Evolutionary conservation across 1,284 basidiomycete genomes (phyloP).

Genomic region (Blastosporella zonata): DNA sequence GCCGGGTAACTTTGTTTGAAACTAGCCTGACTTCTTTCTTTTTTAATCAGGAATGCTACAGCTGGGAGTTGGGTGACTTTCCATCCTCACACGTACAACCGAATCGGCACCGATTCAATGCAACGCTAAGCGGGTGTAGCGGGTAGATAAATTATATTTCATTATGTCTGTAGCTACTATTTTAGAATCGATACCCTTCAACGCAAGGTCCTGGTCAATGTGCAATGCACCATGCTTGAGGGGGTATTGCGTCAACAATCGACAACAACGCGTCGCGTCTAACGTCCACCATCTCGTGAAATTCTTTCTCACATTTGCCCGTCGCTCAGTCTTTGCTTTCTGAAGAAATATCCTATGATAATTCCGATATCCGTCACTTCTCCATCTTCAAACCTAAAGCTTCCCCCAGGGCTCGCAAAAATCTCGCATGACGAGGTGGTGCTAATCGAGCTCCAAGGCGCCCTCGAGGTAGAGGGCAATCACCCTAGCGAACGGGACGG

Average conservation of each 20-base stretch:
- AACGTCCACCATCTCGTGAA: background rate
- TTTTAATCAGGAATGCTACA: slow-evolving; percentile 47
- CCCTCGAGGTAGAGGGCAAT: slow-evolving; percentile 59
- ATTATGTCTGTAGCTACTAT: background rate
- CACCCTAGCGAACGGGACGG: slow-evolving; percentile 47
- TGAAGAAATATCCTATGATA: slow-evolving; percentile 36
- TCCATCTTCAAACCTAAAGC: slow-evolving; percentile 34
- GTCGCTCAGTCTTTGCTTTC: background rate
- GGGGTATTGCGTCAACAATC: slow-evolving; percentile 1
- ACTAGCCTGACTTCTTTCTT: background rate
- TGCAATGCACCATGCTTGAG: no score
- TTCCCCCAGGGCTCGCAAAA: slow-evolving; percentile 58
- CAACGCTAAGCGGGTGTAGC: slow-evolving; percentile 1
- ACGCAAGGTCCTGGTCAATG: background rate
- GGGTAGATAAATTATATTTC: slow-evolving; percentile 3
- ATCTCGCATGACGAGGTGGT: slow-evolving; percentile 69
- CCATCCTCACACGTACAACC: background rate
- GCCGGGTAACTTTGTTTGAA: background rate
- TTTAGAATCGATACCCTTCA: background rate
- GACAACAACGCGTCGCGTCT: slow-evolving; percentile 19
- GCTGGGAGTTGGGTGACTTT: slow-evolving; percentile 69
- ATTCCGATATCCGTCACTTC: slow-evolving; percentile 47
- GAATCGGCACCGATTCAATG: background rate
- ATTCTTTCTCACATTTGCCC: background rate
- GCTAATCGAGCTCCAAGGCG: slow-evolving; percentile 75